phyloP scores from a whole-genome alignment of 2,329 filamentous ascomycete species.

The Trichoderma koningii region DNA sequence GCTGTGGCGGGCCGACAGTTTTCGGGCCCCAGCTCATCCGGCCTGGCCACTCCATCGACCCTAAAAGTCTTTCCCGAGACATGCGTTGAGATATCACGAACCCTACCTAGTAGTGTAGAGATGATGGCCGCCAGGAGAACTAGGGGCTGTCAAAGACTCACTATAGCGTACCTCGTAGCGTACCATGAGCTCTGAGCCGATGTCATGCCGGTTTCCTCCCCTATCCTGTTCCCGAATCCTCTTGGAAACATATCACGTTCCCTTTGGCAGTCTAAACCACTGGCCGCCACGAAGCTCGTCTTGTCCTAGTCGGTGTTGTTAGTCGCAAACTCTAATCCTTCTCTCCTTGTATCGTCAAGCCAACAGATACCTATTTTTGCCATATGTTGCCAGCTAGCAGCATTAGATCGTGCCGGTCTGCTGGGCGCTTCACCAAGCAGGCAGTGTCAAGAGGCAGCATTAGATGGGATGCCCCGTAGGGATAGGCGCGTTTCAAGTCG shows the following conservation, averaged over 20 bases:
- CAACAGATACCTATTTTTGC: constrained; percentile 19
- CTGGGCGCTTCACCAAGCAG: constrained; percentile 15
- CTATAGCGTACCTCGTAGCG: no score
- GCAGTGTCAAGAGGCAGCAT: constrained; percentile 19
- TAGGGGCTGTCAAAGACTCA: not conserved
- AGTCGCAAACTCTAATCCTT: constrained; percentile 5
- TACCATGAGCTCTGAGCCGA: no score
- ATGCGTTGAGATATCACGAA: constrained; percentile 1
- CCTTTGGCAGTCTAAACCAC: not conserved
- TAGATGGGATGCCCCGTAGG: constrained; percentile 15
- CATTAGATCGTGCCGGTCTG: not conserved
- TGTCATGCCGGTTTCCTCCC: no score
- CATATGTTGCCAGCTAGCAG: not conserved
- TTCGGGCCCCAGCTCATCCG: constrained; percentile 12
- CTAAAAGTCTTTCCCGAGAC: constrained; percentile 20
- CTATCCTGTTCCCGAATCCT: not conserved
- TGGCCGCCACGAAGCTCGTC: not conserved
- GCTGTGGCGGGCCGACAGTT: constrained; percentile 21
- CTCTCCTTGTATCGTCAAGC: not conserved
- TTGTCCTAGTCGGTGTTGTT: not conserved
- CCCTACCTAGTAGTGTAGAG: not conserved
- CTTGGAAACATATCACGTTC: not conserved
- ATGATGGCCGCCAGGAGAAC: not conserved
- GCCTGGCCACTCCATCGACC: constrained; percentile 16
- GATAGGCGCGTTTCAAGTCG: constrained; percentile 9